Evolutionary conservation across 306 rosid species (phyloP).

Genomic region (Castanopsis chinensis): DNA sequence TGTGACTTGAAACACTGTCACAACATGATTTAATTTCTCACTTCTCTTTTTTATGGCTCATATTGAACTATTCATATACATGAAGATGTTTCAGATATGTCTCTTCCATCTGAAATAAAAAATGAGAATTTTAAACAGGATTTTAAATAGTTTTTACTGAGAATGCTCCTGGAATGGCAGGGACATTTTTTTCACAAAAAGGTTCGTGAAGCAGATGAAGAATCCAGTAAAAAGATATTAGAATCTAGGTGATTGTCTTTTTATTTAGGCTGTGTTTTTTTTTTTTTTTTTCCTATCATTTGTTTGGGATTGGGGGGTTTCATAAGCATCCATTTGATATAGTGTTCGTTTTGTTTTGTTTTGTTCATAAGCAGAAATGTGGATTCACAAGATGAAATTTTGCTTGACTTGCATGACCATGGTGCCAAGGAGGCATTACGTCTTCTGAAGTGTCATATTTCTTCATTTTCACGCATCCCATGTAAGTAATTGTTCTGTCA

Average conservation of each 20-base stretch:
- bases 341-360: conserved; percentile 13
- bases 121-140: background rate
- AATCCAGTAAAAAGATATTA: conserved; percentile 60
- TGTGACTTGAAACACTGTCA: background rate
- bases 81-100: conserved; percentile 2
- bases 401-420: conserved; percentile 60
- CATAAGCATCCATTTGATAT: background rate
- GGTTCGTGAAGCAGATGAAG: conserved; percentile 72
- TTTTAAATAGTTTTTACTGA: background rate
- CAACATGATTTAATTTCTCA: background rate
- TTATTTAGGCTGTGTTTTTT: background rate
- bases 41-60: background rate
- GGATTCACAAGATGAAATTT: conserved; percentile 49
- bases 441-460: conserved; percentile 63
- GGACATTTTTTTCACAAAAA: conserved; percentile 53
- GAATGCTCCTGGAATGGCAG: conserved; percentile 40
- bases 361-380: conserved; percentile 37
- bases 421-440: conserved; percentile 50
- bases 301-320: background rate
- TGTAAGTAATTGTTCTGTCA: conserved; percentile 37
- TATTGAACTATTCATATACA: background rate
- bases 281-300: background rate
- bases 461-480: conserved; percentile 63
- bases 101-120: conserved; percentile 3
- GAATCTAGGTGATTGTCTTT: conserved; percentile 48